A percentile compares a stretch with the other conserved stretches of the same genome.
Conservation (phyloP, 2,329 filamentous ascomycete species). For the Helotiales sp. region DNA sequence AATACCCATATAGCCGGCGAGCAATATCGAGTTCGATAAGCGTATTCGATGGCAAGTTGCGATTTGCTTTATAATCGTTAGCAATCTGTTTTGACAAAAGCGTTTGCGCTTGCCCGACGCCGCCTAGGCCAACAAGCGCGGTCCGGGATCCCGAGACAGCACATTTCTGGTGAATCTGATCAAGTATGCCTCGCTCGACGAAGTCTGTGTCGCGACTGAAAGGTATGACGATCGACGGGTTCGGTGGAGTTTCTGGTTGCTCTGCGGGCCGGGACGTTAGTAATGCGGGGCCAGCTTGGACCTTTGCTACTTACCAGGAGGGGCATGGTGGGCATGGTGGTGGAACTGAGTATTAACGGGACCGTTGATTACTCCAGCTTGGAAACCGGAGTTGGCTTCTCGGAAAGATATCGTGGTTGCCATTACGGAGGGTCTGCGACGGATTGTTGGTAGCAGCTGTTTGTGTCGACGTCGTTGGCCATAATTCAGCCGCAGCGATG, state of each 20-base stretch:
- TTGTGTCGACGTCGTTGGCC: slow-evolving; percentile 16
- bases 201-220: slow-evolving; percentile 26
- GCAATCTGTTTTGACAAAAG: neutral
- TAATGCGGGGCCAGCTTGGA: slow-evolving; percentile 25
- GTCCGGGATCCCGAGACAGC: slow-evolving; percentile 18
- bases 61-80: slow-evolving; percentile 30
- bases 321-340: slow-evolving; percentile 23
- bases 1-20: slow-evolving; percentile 36
- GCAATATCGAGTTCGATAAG: slow-evolving; percentile 25
- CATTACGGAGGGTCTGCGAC: slow-evolving; percentile 19
- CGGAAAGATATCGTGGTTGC: slow-evolving; percentile 24
- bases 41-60: slow-evolving; percentile 38
- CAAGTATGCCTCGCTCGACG: slow-evolving; percentile 18
- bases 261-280: slow-evolving; percentile 21
- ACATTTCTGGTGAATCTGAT: slow-evolving; percentile 32
- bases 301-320: slow-evolving; percentile 24
- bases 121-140: slow-evolving; percentile 11
- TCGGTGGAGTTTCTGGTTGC: slow-evolving; percentile 23
- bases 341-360: slow-evolving; percentile 22
- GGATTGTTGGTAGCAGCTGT: slow-evolving; percentile 16
- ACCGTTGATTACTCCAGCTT: slow-evolving; percentile 25
- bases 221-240: slow-evolving; percentile 23
- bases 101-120: slow-evolving; percentile 7
- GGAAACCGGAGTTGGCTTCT: slow-evolving; percentile 20
- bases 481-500: slow-evolving; percentile 22